Conservation (phyloP, 2,329 filamentous ascomycete species). For the Emydomyces testavorans region DNA sequence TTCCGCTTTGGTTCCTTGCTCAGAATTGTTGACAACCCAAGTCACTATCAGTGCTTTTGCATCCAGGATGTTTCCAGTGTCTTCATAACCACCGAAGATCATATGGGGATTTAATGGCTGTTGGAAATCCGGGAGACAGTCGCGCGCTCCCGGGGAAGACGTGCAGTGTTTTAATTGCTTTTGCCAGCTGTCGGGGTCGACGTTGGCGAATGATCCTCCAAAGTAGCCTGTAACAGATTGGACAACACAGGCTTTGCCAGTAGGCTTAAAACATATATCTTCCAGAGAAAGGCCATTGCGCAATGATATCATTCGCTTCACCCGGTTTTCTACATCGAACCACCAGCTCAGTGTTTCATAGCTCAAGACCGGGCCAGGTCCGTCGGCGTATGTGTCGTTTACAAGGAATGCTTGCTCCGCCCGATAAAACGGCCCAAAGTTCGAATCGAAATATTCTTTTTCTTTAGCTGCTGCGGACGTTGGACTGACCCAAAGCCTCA, state of each 20-base stretch:
- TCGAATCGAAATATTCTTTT: slow-evolving; percentile 83
- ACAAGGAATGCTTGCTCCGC: slow-evolving; percentile 88
- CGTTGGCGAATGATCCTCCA: slow-evolving; percentile 51
- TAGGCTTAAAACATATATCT: slow-evolving; percentile 90
- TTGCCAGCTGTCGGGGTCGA: slow-evolving; percentile 59
- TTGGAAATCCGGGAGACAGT: slow-evolving; percentile 77
- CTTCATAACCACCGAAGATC: slow-evolving; percentile 70
- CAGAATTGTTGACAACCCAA: slow-evolving; percentile 85
- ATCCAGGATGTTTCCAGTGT: slow-evolving; percentile 52
- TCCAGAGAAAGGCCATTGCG: slow-evolving; percentile 58
- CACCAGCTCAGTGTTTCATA: slow-evolving; percentile 89
- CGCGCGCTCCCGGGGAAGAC: slow-evolving; percentile 56
- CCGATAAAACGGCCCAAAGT: slow-evolving; percentile 92
- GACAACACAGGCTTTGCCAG: slow-evolving; percentile 76
- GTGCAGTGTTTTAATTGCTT: slow-evolving; percentile 61
- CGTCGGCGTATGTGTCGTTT: too few species aligned
- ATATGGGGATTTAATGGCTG: slow-evolving; percentile 79
- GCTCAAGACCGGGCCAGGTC: slow-evolving; percentile 64
- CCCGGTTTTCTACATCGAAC: slow-evolving; percentile 74
- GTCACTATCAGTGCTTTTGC: slow-evolving; percentile 75
- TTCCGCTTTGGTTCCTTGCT: slow-evolving; percentile 60
- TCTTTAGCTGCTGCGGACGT: slow-evolving; percentile 81
- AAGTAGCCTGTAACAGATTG: slow-evolving; percentile 91
- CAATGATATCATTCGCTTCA: slow-evolving; percentile 59
- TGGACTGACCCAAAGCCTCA: slow-evolving; percentile 91